Evolutionary conservation across 148 eudicot species (phyloP).

Genomic region (Rhododendron mucronatum): DNA sequence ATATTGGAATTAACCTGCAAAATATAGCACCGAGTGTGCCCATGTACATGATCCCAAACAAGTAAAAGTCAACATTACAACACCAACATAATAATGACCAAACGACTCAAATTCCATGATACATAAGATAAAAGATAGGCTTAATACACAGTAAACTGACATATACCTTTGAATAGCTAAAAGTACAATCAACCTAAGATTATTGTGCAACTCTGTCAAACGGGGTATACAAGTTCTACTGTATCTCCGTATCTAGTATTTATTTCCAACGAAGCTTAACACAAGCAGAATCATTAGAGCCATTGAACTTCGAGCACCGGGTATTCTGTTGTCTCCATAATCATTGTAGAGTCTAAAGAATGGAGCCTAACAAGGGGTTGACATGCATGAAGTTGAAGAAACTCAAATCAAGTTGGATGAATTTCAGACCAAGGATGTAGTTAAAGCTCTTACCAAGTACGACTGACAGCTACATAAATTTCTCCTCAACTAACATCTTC

Average conservation of each 20-base stretch:
- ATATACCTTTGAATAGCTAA: not conserved
- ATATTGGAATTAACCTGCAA: not conserved
- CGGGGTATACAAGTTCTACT: not conserved
- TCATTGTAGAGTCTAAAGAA: not conserved
- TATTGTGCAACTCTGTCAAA: not conserved
- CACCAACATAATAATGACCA: not conserved
- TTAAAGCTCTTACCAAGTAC: not conserved
- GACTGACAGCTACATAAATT: constrained; percentile 50
- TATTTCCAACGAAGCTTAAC: not conserved
- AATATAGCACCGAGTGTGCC: not conserved
- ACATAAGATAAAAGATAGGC: not conserved
- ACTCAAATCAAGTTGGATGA: not conserved
- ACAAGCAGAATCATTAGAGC: not conserved
- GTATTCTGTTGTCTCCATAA: not conserved
- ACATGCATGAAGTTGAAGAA: not conserved
- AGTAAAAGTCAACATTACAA: not conserved
- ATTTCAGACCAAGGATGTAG: not conserved
- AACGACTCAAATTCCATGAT: not conserved
- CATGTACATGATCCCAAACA: not conserved
- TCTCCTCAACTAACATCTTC: constrained; percentile 57
- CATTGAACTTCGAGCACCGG: not conserved
- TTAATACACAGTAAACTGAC: not conserved
- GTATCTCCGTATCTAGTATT: not conserved
- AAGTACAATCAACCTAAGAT: not conserved
- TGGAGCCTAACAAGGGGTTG: not conserved